Evolutionary conservation across 441 rosid genomes (phyloP).

Genomic region (Populus trichocarpa): DNA sequence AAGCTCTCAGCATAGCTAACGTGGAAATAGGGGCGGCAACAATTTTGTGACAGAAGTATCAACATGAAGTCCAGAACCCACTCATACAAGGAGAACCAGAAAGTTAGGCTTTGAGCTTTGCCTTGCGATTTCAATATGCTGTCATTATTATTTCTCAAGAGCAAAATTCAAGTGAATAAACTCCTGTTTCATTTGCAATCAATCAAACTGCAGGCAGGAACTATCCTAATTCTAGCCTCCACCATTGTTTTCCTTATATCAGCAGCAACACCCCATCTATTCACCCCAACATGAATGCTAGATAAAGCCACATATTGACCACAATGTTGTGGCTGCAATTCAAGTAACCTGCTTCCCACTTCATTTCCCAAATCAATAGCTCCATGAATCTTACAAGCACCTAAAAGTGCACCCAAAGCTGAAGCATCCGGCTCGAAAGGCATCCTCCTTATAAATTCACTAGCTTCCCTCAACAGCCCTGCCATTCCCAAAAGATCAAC

Average conservation of each 20-base stretch:
- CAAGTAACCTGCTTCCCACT: slow-evolving; percentile 45
- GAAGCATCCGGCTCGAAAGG: slow-evolving; percentile 60
- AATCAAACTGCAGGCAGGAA: slow-evolving; percentile 50
- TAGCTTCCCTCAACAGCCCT: slow-evolving; percentile 54
- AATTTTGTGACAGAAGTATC: no score
- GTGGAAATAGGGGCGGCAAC: no score
- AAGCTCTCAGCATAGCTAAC: no score
- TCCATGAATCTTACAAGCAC: slow-evolving; percentile 68
- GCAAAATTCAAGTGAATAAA: no score
- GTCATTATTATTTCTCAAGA: no score
- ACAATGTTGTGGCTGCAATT: slow-evolving; percentile 44
- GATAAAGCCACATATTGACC: slow-evolving; percentile 54
- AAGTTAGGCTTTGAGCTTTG: no score
- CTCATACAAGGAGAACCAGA: no score
- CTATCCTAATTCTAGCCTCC: slow-evolving; percentile 39
- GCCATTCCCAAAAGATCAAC: slow-evolving; percentile 80
- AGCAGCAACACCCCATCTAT: slow-evolving; percentile 51
- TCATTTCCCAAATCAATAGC: slow-evolving; percentile 41
- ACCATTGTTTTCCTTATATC: slow-evolving; percentile 44
- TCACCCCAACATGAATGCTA: slow-evolving; percentile 41
- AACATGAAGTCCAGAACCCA: no score
- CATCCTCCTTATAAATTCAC: slow-evolving; percentile 39
- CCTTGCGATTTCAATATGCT: no score
- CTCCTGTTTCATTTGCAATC: slow-evolving; percentile 20
- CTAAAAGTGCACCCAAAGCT: slow-evolving; percentile 59